These are phyloP conservation scores for Cyclospora cayetanensis DNA, from an alignment of 169 alveolate genomes.

Conservation along the genomic window DNA sequence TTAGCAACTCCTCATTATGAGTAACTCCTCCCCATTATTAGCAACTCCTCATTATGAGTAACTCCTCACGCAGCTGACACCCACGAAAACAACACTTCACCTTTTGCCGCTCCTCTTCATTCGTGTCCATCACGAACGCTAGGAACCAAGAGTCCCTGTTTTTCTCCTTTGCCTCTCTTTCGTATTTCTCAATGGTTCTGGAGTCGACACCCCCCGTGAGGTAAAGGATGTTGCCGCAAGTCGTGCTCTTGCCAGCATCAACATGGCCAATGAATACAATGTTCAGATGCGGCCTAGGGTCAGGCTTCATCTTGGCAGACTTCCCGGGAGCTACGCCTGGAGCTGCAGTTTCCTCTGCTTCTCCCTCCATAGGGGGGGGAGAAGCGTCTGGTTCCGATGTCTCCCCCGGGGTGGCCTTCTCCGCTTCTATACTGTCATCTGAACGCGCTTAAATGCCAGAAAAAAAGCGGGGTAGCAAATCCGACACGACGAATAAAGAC, in stretches of 20 bases:
- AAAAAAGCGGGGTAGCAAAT: neutral
- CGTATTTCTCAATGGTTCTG: slow-evolving; percentile 96
- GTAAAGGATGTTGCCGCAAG: slow-evolving; percentile 95
- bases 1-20: no score
- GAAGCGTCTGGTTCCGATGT: neutral
- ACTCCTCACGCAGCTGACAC: no score
- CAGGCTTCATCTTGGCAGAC: slow-evolving; percentile 70
- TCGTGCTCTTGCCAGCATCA: slow-evolving; percentile 99
- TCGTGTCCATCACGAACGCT: slow-evolving; percentile 99
- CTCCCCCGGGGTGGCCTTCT: neutral
- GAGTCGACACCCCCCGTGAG: slow-evolving; percentile 95
- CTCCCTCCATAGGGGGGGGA: neutral
- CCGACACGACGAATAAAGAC: no score
- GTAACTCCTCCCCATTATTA: no score
- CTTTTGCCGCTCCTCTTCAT: slow-evolving; percentile 98
- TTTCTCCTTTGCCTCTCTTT: slow-evolving; percentile 97
- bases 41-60: no score
- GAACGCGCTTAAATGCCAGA: neutral
- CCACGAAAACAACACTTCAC: neutral
- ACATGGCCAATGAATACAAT: slow-evolving; percentile 99
- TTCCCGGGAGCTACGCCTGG: slow-evolving; percentile 31
- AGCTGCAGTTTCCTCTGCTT: neutral
- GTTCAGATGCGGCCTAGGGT: slow-evolving; percentile 92
- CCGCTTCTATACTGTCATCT: neutral
- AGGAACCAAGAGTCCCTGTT: slow-evolving; percentile 99